phyloP scores from a whole-genome alignment of 129 eudicot genomes.

The Centaurea solstitialis region DNA sequence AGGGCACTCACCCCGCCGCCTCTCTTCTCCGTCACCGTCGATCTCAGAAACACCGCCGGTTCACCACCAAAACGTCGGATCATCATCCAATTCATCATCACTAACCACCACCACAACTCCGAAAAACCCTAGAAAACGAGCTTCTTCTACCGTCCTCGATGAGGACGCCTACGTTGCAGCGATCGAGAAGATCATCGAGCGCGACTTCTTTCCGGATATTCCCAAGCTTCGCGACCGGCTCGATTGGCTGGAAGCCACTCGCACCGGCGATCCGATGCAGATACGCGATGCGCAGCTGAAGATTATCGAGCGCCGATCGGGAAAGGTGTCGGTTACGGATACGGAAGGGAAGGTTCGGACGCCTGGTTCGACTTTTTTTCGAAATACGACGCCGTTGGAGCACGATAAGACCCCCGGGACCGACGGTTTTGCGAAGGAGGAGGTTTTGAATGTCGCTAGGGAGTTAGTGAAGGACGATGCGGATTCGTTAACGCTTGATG shows the following conservation, averaged over 20 bases:
- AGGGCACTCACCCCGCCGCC: conserved; percentile 87
- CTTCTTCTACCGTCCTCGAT: conserved; percentile 64
- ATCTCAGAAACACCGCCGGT: conserved; percentile 32
- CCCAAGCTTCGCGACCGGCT: conserved; percentile 94
- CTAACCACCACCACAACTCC: conserved; percentile 15
- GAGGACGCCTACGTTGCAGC: conserved; percentile 91
- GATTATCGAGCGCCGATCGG: conserved; percentile 74
- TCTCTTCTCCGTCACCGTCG: conserved; percentile 73
- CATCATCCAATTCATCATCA: conserved; percentile 25
- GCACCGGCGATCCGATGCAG: conserved; percentile 73
- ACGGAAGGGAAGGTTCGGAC: conserved; percentile 56
- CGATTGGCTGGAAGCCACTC: conserved; percentile 87
- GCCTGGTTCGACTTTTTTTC: conserved; percentile 69
- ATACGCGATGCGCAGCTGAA: conserved; percentile 93
- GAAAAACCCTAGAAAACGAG: conserved; percentile 51
- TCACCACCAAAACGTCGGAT: conserved; percentile 27
- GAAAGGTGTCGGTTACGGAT: conserved; percentile 21
- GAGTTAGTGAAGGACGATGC: conserved; percentile 21
- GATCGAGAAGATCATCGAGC: conserved; percentile 86
- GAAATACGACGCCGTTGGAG: conserved; percentile 62
- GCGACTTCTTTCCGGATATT: conserved; percentile 92
- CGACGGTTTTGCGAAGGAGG: conserved; percentile 27
- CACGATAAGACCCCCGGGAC: conserved; percentile 38
- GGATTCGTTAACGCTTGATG: conserved; percentile 53
- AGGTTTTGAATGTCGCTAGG: conserved; percentile 2